Percentiles rank a stretch among this genome's conserved stretches.
These are phyloP conservation scores for Xylariaceae sp. DNA, from an alignment of 2,329 filamentous ascomycete genomes.

Conservation along the genomic window DNA sequence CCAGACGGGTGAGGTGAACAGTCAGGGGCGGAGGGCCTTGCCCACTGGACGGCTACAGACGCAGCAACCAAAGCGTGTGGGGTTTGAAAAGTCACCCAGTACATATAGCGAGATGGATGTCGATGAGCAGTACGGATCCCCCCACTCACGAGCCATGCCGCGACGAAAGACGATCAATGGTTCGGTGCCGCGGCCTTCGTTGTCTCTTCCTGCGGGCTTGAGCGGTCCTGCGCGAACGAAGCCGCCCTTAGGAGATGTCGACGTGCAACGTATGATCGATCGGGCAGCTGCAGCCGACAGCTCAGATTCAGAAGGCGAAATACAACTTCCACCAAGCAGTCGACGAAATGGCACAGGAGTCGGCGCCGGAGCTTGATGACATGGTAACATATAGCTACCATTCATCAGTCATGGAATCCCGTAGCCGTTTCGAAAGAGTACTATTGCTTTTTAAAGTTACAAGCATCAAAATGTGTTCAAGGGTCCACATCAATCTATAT, in stretches of 20 bases:
- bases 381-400: background rate
- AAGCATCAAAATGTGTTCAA: background rate
- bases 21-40: conserved; percentile 57
- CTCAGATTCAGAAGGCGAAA: conserved; percentile 65
- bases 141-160: conserved; percentile 49
- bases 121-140: conserved; percentile 47
- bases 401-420: background rate
- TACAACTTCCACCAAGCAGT: conserved; percentile 52
- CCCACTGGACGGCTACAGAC: conserved; percentile 55
- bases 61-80: conserved; percentile 51
- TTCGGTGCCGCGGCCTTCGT: conserved; percentile 36
- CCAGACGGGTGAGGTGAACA: conserved; percentile 32
- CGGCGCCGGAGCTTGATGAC: conserved; percentile 35
- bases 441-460: background rate
- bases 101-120: conserved; percentile 56
- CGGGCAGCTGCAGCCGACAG: conserved; percentile 57
- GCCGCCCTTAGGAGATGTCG: conserved; percentile 57
- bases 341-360: conserved; percentile 37
- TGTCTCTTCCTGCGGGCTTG: conserved; percentile 60
- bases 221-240: conserved; percentile 49
- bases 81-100: conserved; percentile 55
- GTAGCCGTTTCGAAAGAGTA: background rate
- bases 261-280: conserved; percentile 66
- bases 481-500: conserved; percentile 7
- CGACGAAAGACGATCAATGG: conserved; percentile 52